Evolutionary conservation across 805 yeast genomes (phyloP).

Genomic region (Kluyveromyces nonfermentans): DNA sequence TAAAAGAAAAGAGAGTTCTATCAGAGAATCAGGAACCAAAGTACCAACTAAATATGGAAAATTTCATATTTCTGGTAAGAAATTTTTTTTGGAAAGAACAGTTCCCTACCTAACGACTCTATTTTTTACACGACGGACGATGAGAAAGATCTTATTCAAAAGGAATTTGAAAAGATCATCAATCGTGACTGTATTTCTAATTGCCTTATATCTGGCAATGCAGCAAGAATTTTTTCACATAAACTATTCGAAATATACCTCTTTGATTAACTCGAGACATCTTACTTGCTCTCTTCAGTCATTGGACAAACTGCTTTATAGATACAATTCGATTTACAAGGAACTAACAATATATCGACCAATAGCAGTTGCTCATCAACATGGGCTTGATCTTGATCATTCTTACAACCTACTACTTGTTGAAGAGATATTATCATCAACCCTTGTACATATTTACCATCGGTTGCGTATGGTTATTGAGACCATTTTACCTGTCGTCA

Average conservation of each 20-base stretch:
- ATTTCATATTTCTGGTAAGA: slow-evolving; percentile 4
- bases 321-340: slow-evolving; percentile 22
- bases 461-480: slow-evolving; percentile 22
- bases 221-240: slow-evolving; percentile 17
- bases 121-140: slow-evolving; percentile 1
- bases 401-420: slow-evolving; percentile 11
- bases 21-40: slow-evolving; percentile 7
- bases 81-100: slow-evolving; percentile 4
- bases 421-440: slow-evolving; percentile 28
- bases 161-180: not conserved
- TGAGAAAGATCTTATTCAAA: slow-evolving; percentile 2
- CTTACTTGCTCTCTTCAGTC: slow-evolving; percentile 12
- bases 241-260: slow-evolving; percentile 14
- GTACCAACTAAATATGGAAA: slow-evolving; percentile 19
- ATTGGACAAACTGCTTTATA: slow-evolving; percentile 21
- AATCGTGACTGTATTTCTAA: slow-evolving; percentile 8
- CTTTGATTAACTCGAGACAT: slow-evolving; percentile 10
- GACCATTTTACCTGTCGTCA: slow-evolving; percentile 23
- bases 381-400: not conserved
- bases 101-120: slow-evolving; percentile 7
- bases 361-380: slow-evolving; percentile 6
- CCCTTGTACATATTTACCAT: slow-evolving; percentile 21
- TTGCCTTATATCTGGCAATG: slow-evolving; percentile 13
- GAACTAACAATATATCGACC: slow-evolving; percentile 22
- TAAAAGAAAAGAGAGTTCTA: slow-evolving; percentile 8